These are phyloP conservation scores for Russula olivacea DNA, from an alignment of 768 basidiomycete genomes.

Conservation along the genomic window DNA sequence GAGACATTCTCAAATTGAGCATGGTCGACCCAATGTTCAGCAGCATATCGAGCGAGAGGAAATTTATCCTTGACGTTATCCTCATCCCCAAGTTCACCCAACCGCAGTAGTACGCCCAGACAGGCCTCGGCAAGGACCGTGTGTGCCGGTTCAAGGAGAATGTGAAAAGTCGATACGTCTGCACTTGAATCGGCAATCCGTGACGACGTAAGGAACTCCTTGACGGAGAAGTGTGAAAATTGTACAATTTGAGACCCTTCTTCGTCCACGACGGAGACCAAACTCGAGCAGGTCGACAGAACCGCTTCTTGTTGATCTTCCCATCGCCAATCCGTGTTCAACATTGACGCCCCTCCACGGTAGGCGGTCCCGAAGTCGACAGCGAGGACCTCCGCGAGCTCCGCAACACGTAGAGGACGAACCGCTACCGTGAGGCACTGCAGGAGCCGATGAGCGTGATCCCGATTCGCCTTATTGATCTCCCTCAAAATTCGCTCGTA, in stretches of 20 bases:
- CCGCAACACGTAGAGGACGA: not conserved
- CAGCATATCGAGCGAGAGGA: not conserved
- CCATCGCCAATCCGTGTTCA: constrained; percentile 5
- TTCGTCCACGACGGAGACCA: not conserved
- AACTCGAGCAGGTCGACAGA: not conserved
- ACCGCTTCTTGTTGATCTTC: not conserved
- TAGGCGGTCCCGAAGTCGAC: not conserved
- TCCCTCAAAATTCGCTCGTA: not conserved
- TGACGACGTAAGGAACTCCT: constrained; percentile 3
- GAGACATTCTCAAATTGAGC: not conserved
- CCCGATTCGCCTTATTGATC: not conserved
- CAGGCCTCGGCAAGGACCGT: not conserved
- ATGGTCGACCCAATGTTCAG: not conserved
- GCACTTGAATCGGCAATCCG: not conserved
- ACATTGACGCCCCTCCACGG: not conserved
- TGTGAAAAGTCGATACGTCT: not conserved
- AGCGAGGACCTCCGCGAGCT: not conserved
- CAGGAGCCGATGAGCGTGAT: not conserved
- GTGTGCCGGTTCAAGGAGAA: not conserved
- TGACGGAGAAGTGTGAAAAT: constrained; percentile 5
- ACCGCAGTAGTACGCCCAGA: not conserved
- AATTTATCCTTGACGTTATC: not conserved
- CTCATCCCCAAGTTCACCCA: not conserved
- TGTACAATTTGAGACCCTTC: not conserved
- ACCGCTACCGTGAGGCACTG: not conserved